Base-by-base conservation (phyloP, 2,329 filamentous ascomycete species). In the Aspergillus brasiliensis region DNA sequence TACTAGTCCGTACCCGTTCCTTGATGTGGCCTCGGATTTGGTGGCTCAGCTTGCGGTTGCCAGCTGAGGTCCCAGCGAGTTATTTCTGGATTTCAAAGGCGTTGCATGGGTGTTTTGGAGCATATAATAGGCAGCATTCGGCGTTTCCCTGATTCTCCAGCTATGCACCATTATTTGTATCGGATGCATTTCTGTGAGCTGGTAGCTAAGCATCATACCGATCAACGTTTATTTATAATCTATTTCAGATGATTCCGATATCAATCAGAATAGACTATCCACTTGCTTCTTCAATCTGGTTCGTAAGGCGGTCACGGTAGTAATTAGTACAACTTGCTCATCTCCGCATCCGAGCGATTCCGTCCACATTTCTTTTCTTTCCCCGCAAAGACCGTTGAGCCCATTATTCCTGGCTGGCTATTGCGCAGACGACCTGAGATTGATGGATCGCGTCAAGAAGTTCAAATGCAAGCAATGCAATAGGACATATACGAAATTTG, bases 11-110 rank as follows among this genome's bases (percentile, higher is more conserved):
- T 98, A 97, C 76, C 94, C 95, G 3, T 98, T 97, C 79, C 83
- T 98, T 71, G 94, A 98, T 78, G 90, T 97, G 77, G 93, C 94
- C 28, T 93, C 91, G 66, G 89, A 89, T 77, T 82, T 98, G 70
- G 97, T 98, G 68, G 92, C 97, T 79, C 92, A 97, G 79, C 82
- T 98, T 73, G 92, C 93, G 10, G 91, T 94, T 73, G 89, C 90
- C 59, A 90, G 91, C 67, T 85, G 75, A 61, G 58, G n/a, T 21
- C 17, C 19, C 19, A 42, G 51, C 21, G 51, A 27, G 10, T 17
- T 37, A 15, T 31, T 44, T 37, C 3, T 31, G 4, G 38, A 28
- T 55, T 15, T 11, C 2, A 17, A 55, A 31, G 52, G 52, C 52
- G 52, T 55, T 54, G 10, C 13, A 44, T 17, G 52, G 37, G 40